A percentile compares a stretch with the other conserved stretches of the same genome.
phyloP scores from a whole-genome alignment of 1,284 basidiomycete genomes.

The Dichomitus squalens region DNA sequence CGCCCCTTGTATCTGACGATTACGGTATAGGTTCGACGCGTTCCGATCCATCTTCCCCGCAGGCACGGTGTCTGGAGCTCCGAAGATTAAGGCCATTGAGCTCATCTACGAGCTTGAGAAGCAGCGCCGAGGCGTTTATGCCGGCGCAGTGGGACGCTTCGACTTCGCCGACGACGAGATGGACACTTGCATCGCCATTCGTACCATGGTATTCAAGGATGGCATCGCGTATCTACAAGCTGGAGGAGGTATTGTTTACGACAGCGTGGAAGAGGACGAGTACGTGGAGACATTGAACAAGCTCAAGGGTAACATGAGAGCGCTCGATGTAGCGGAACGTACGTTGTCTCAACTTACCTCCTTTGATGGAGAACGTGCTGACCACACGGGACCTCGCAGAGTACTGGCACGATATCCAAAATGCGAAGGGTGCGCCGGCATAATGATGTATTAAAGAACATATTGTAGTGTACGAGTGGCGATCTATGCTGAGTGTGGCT shows the following conservation, averaged over 20 bases:
- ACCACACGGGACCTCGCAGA: slow-evolving; percentile 41
- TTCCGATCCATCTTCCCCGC: slow-evolving; percentile 99
- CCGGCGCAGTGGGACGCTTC: slow-evolving; percentile 96
- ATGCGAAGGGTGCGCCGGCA: slow-evolving; percentile 34
- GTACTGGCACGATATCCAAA: slow-evolving; percentile 70
- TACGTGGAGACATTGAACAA: slow-evolving; percentile 97
- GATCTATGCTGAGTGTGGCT: not conserved
- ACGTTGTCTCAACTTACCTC: slow-evolving; percentile 19
- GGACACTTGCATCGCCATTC: slow-evolving; percentile 99
- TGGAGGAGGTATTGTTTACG: slow-evolving; percentile 97
- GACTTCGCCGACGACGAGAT: slow-evolving; percentile 95
- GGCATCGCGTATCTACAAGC: slow-evolving; percentile 94
- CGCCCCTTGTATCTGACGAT: not conserved
- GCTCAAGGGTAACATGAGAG: slow-evolving; percentile 84
- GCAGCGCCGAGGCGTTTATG: slow-evolving; percentile 94
- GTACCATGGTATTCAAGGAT: slow-evolving; percentile 97
- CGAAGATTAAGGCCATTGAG: slow-evolving; percentile 98
- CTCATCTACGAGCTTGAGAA: slow-evolving; percentile 87
- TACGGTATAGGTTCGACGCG: slow-evolving; percentile 84
- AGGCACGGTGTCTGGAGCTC: slow-evolving; percentile 98
- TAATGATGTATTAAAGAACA: slow-evolving; percentile 24
- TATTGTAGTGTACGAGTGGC: slow-evolving; percentile 18
- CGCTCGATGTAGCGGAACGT: slow-evolving; percentile 91
- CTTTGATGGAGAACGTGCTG: not conserved
- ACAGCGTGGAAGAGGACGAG: slow-evolving; percentile 97